Evolutionary conservation across 805 yeast species (phyloP).

Genomic region (Naumovozyma castellii): DNA sequence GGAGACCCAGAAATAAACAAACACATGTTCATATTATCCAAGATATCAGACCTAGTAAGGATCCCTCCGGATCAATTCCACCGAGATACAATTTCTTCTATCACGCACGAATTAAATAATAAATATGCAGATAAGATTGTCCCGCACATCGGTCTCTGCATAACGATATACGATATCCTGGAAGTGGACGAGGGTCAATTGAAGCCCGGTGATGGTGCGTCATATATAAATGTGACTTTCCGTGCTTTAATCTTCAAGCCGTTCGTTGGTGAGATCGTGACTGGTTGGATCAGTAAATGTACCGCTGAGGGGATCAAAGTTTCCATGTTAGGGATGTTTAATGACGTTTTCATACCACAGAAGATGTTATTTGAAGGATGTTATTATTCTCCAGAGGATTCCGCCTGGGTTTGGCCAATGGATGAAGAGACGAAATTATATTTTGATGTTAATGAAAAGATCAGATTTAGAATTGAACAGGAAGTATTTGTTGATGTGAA

Average conservation of each 20-base stretch:
- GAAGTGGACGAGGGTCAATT: constrained; percentile 81
- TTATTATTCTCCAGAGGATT: constrained; percentile 58
- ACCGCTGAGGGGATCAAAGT: constrained; percentile 77
- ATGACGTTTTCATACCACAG: constrained; percentile 85
- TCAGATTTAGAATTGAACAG: constrained; percentile 84
- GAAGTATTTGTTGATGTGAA: constrained; percentile 77
- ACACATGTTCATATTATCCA: constrained; percentile 77
- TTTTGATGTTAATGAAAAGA: constrained; percentile 83
- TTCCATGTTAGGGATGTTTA: constrained; percentile 64
- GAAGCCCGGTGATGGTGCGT: constrained; percentile 91
- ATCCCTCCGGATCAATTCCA: constrained; percentile 80
- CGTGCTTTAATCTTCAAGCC: constrained; percentile 83
- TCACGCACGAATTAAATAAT: constrained; percentile 69
- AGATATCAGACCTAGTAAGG: constrained; percentile 74
- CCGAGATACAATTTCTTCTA: constrained; percentile 59
- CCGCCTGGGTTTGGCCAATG: constrained; percentile 91
- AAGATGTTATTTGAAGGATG: constrained; percentile 71
- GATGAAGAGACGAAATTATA: constrained; percentile 65
- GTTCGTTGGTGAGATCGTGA: constrained; percentile 82
- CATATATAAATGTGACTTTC: constrained; percentile 65
- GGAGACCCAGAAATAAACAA: too few species aligned
- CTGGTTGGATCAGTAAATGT: constrained; percentile 90
- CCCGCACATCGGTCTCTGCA: constrained; percentile 73
- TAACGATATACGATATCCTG: constrained; percentile 75
- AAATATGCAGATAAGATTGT: constrained; percentile 83